Base-by-base conservation (phyloP, 2,329 filamentous ascomycete genomes). In the Pseudocercospora fuligena region DNA sequence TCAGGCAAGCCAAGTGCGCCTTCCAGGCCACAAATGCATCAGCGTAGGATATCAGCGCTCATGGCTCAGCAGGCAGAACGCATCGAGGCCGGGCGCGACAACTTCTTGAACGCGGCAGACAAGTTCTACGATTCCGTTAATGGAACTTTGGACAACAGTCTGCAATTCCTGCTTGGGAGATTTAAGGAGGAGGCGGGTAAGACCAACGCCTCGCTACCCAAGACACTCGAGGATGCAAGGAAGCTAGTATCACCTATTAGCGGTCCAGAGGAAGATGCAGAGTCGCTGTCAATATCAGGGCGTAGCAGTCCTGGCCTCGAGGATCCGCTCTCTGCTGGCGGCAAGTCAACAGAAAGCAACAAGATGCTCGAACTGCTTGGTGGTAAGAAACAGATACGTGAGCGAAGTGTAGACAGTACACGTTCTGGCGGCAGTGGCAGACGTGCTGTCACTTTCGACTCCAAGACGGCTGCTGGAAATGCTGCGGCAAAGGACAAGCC, bases 61-160 rank as follows among this genome's bases (percentile, higher is more conserved):
- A 91, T 97, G 61, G 92, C 95, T 77, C 90, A 92, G 0, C 92
- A 94, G 47, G 89, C 92, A 0, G 92, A 91, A 75, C 91, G 92
- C 2, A 86, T 97, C 63, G 94, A 97, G 77, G 91, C 92, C 1
- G 89, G 97, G 25, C 88, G 82, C 6, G 82, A 83, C n/a, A 81
- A 82, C 21, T 80, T 85, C 27, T 87, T 97, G 66, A 93, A 87
- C 72, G 94, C 93, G 0, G 95, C 95, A 11, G 95, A 99, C 75
- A 93, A 97, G 77, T 88, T 94, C 1, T 84, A 98, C 70, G 97
- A 97, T 76, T 96, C 90, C 40, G 97, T 99, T 71, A 92, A 94
- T 69, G 94, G 87, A 75, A 96, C 93, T 57, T 83, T 98, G 3
- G 94, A 94, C 66, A 93, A 92, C 74, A 97, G 93, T 77, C 96